Conservation (phyloP, 257 asterid genomes). For the Petrea volubilis region DNA sequence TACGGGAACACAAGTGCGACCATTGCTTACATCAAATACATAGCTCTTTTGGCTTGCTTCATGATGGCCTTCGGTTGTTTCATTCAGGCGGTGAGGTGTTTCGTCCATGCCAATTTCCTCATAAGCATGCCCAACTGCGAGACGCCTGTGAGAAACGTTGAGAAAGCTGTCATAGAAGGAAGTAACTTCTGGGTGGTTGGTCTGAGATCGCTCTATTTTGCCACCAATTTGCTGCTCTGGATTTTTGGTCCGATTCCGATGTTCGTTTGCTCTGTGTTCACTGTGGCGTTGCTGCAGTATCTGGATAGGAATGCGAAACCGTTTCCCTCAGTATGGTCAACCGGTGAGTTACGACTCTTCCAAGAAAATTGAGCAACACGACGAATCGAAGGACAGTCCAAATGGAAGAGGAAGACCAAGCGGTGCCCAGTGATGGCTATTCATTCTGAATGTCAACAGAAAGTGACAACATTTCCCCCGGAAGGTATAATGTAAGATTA, state of each 20-base stretch:
- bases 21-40: slow-evolving; percentile 37
- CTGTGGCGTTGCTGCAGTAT: slow-evolving; percentile 33
- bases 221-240: slow-evolving; percentile 53
- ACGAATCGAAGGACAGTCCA: not conserved
- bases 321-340: slow-evolving; percentile 26
- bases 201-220: slow-evolving; percentile 49
- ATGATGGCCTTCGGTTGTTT: slow-evolving; percentile 50
- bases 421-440: not conserved
- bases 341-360: slow-evolving; percentile 5
- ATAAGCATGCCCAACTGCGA: slow-evolving; percentile 50
- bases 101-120: slow-evolving; percentile 51
- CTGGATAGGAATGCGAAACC: slow-evolving; percentile 38
- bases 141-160: slow-evolving; percentile 36
- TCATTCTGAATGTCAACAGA: not conserved
- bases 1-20: slow-evolving; percentile 46
- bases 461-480: not conserved
- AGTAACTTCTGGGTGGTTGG: slow-evolving; percentile 57
- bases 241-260: slow-evolving; percentile 58
- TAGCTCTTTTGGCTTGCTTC: slow-evolving; percentile 43
- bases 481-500: slow-evolving; percentile 7
- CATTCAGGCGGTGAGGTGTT: slow-evolving; percentile 44
- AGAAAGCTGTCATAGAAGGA: slow-evolving; percentile 40
- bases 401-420: slow-evolving; percentile 25
- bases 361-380: slow-evolving; percentile 20
- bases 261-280: slow-evolving; percentile 39